phyloP scores from a whole-genome alignment of 495 filamentous ascomycete genomes.

The Penicillium angulare region DNA sequence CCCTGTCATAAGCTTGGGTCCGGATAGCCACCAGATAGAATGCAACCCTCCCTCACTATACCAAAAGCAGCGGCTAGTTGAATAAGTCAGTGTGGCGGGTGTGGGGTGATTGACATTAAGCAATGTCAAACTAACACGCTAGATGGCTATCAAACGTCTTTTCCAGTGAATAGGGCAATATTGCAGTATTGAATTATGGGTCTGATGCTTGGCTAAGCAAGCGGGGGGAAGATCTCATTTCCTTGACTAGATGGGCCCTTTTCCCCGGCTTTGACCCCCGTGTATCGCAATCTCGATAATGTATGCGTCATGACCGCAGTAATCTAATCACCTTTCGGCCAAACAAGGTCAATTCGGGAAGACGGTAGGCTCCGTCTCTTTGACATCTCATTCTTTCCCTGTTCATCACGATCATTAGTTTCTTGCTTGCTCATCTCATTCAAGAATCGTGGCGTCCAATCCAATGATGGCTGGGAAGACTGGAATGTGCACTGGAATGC shows the following conservation, averaged over 20 bases:
- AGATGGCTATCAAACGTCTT: slow-evolving; percentile 3
- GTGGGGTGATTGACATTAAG: slow-evolving; percentile 10
- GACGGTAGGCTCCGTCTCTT: slow-evolving; percentile 24
- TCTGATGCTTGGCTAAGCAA: slow-evolving; percentile 18
- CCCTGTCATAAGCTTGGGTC: slow-evolving; percentile 15
- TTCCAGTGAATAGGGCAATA: neutral
- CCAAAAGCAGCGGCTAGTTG: slow-evolving; percentile 34
- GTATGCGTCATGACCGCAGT: slow-evolving; percentile 39
- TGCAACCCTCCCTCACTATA: slow-evolving; percentile 37
- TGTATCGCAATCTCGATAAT: slow-evolving; percentile 6
- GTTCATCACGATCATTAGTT: neutral
- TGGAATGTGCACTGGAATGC: slow-evolving; percentile 32
- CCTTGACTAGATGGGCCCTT: slow-evolving; percentile 2
- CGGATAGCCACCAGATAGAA: slow-evolving; percentile 39
- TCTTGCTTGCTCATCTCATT: too few relatives aligned
- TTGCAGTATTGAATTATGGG: slow-evolving; percentile 6
- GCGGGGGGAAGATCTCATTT: slow-evolving; percentile 8
- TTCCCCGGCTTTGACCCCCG: neutral
- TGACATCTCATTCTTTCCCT: slow-evolving; percentile 1
- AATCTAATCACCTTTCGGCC: slow-evolving; percentile 13
- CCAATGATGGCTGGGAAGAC: neutral
- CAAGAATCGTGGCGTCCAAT: slow-evolving; percentile 11
- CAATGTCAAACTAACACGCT: slow-evolving; percentile 19
- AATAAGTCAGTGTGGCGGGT: slow-evolving; percentile 28
- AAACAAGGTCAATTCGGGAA: slow-evolving; percentile 13